Evolutionary conservation across 2,329 filamentous ascomycete species (phyloP).

Genomic region (Sarocladium oryzae): DNA sequence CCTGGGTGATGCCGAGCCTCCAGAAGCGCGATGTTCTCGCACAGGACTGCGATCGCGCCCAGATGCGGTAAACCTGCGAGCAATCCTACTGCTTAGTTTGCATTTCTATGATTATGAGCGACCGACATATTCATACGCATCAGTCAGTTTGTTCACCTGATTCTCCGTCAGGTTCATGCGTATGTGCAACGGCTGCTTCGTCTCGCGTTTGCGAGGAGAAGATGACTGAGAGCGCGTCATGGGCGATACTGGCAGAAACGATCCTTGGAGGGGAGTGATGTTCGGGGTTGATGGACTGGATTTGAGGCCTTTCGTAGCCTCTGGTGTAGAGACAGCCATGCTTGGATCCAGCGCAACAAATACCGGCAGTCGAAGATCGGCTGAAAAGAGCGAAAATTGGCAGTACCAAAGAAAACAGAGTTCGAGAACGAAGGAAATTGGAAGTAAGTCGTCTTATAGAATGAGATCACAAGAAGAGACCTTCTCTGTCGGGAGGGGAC

Average conservation of each 20-base stretch:
- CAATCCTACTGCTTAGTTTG: not conserved
- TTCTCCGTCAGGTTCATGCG: conserved; percentile 42
- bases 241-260: conserved; percentile 26
- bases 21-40: not conserved
- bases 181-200: conserved; percentile 35
- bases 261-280: conserved; percentile 20
- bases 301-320: conserved; percentile 9
- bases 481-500: no score
- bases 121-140: conserved; percentile 30
- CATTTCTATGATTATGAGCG: not conserved
- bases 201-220: conserved; percentile 27
- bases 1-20: not conserved
- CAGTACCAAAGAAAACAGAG: no score
- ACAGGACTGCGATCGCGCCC: conserved; percentile 1
- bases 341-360: conserved; percentile 30
- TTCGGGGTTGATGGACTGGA: conserved; percentile 19
- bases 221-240: conserved; percentile 25
- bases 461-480: no score
- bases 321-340: conserved; percentile 58
- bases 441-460: no score
- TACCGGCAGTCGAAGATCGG: not conserved
- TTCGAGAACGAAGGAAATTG: no score
- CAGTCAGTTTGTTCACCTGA: conserved; percentile 41
- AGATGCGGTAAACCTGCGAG: conserved; percentile 24
- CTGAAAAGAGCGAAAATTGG: not conserved